These are phyloP conservation scores for Colletotrichum chrysophilum DNA, from an alignment of 2,329 filamentous ascomycete species.

Conservation along the genomic window DNA sequence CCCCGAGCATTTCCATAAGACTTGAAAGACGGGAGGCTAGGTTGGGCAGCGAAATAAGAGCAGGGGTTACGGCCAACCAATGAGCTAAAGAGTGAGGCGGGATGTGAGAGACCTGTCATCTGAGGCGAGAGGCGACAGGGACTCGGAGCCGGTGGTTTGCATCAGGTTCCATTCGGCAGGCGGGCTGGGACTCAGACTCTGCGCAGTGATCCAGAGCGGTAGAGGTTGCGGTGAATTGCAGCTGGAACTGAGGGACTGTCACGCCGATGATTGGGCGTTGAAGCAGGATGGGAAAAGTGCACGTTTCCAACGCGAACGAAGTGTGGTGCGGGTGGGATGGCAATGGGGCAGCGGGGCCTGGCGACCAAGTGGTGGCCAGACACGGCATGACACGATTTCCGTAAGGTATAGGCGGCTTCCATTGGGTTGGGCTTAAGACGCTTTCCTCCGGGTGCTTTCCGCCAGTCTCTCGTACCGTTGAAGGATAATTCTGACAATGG, in stretches of 20 bases:
- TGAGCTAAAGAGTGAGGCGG: neutral
- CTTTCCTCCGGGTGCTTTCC: neutral
- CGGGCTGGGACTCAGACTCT: neutral
- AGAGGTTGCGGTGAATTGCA: constrained; percentile 7
- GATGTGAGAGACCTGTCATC: neutral
- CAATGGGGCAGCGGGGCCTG: neutral
- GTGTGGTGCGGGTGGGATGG: neutral
- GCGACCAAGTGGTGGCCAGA: neutral
- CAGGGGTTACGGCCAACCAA: neutral
- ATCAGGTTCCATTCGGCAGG: neutral
- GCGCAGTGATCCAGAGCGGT: neutral
- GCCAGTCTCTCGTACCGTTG: neutral
- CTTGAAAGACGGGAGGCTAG: neutral
- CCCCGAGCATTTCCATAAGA: neutral
- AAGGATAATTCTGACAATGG: neutral
- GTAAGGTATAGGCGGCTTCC: neutral
- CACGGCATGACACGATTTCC: neutral
- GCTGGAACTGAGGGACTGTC: neutral
- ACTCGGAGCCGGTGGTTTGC: neutral
- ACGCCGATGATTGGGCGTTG: neutral
- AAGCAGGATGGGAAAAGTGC: neutral
- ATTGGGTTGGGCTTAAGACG: neutral
- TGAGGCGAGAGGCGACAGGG: neutral
- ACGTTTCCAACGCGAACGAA: neutral
- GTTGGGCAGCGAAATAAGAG: neutral